A percentile compares a stretch with the other conserved stretches of the same genome.
These are phyloP conservation scores for Curvularia eragrostidis DNA, from an alignment of 2,329 filamentous ascomycete genomes.

Conservation along the genomic window DNA sequence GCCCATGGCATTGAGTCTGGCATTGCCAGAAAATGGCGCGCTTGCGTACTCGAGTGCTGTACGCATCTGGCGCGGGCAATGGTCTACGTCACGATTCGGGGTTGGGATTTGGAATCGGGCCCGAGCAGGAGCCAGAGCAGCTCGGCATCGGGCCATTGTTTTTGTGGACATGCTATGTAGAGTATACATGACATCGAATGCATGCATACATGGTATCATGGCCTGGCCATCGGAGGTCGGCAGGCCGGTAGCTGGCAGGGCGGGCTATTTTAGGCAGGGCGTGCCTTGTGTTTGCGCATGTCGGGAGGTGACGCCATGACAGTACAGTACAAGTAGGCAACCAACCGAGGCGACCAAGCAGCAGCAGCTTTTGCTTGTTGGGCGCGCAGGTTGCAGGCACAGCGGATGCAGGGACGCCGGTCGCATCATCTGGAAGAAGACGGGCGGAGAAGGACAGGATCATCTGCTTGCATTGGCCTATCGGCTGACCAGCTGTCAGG, in stretches of 20 bases:
- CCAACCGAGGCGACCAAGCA: too few relatives aligned
- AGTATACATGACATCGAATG: too few relatives aligned
- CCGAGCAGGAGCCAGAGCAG: neutral
- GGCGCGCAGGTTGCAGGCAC: conserved; percentile 31
- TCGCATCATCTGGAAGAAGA: conserved; percentile 23
- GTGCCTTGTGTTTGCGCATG: conserved; percentile 3
- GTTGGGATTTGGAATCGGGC: neutral
- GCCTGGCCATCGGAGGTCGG: conserved; percentile 5
- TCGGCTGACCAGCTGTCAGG: conserved; percentile 37
- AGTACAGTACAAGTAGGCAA: conserved; percentile 27
- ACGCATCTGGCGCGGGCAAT: conserved; percentile 15
- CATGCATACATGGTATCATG: neutral
- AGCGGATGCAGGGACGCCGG: conserved; percentile 45
- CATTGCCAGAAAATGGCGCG: neutral
- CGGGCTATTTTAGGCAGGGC: conserved; percentile 22
- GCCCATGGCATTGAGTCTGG: neutral
- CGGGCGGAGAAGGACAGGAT: conserved; percentile 38
- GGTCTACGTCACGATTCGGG: conserved; percentile 1
- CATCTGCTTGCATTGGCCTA: conserved; percentile 45
- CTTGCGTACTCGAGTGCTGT: neutral
- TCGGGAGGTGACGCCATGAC: neutral
- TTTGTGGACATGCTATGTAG: neutral
- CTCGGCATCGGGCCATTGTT: neutral
- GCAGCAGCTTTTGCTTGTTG: conserved; percentile 16
- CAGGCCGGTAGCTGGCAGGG: neutral